Conservation (phyloP, 768 basidiomycete genomes). For the Rhizopogon sp. region DNA sequence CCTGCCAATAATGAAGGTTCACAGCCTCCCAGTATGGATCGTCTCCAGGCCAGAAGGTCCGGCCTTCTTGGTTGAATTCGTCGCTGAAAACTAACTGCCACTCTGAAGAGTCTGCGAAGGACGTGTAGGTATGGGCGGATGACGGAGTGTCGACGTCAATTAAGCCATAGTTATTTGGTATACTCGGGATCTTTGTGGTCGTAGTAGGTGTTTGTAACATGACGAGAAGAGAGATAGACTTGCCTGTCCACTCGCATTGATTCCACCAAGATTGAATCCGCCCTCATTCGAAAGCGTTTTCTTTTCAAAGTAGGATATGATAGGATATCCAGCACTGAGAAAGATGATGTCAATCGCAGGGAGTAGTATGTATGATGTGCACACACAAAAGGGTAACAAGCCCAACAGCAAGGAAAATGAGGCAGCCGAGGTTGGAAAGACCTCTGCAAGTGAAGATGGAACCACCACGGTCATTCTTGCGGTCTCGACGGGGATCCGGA, state of each 20-base stretch:
- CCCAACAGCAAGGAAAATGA: slow-evolving; percentile 49
- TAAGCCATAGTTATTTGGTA: slow-evolving; percentile 61
- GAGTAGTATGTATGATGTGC: neutral
- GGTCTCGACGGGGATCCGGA: slow-evolving; percentile 61
- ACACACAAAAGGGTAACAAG: slow-evolving; percentile 59
- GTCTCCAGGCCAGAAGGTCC: slow-evolving; percentile 75
- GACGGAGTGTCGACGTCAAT: slow-evolving; percentile 76
- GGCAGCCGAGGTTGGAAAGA: slow-evolving; percentile 65
- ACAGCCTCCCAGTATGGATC: slow-evolving; percentile 90
- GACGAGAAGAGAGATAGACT: slow-evolving; percentile 7
- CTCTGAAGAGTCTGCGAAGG: slow-evolving; percentile 48
- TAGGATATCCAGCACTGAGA: slow-evolving; percentile 56
- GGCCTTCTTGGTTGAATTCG: slow-evolving; percentile 78
- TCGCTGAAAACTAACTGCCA: slow-evolving; percentile 80
- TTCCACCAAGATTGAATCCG: slow-evolving; percentile 73
- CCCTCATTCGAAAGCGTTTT: slow-evolving; percentile 42
- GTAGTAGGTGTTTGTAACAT: neutral
- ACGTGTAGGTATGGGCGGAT: slow-evolving; percentile 46
- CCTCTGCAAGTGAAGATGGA: slow-evolving; percentile 67
- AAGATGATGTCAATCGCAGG: slow-evolving; percentile 2
- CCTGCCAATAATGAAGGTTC: slow-evolving; percentile 76
- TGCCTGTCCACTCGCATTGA: slow-evolving; percentile 71
- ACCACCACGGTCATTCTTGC: slow-evolving; percentile 48
- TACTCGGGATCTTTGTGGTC: slow-evolving; percentile 43
- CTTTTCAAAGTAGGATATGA: slow-evolving; percentile 52